Percentiles rank a stretch among this genome's conserved stretches.
phyloP scores from a whole-genome alignment of 1,284 basidiomycete genomes.

The Papiliotrema fonsecae region DNA sequence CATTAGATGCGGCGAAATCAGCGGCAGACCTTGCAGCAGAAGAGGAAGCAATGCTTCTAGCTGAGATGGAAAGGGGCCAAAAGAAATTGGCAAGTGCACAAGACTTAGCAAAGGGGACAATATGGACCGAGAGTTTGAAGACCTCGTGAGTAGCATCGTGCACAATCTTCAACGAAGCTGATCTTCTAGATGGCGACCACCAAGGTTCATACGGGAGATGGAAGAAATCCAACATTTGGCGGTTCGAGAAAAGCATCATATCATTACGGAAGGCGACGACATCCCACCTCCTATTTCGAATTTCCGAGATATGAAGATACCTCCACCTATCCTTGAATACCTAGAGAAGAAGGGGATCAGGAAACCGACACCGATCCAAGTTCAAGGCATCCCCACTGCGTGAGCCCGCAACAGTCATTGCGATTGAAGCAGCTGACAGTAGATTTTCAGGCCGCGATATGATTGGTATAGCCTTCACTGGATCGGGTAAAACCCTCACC shows the following conservation, averaged over 20 bases:
- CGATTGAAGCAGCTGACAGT: conserved; percentile 6
- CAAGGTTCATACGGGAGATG: conserved; percentile 71
- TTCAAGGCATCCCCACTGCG: conserved; percentile 95
- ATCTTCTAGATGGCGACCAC: conserved; percentile 72
- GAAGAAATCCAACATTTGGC: conserved; percentile 64
- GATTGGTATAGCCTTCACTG: conserved; percentile 93
- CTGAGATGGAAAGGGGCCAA: conserved; percentile 77
- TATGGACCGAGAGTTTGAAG: conserved; percentile 79
- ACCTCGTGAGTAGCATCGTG: conserved; percentile 59
- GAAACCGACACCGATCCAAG: conserved; percentile 89
- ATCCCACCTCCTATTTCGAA: conserved; percentile 87
- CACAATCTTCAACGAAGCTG: neutral
- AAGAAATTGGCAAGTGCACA: conserved; percentile 86
- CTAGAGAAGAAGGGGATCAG: conserved; percentile 80
- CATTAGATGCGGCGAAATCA: conserved; percentile 75
- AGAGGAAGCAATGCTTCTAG: conserved; percentile 81
- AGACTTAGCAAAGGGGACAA: conserved; percentile 88
- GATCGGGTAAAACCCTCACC: conserved; percentile 84
- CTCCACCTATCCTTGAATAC: conserved; percentile 72
- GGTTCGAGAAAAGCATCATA: conserved; percentile 84
- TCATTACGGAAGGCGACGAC: conserved; percentile 84
- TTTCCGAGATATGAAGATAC: conserved; percentile 99
- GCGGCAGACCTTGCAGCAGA: conserved; percentile 78
- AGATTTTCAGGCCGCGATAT: conserved; percentile 87
- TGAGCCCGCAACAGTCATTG: conserved; percentile 49